These are phyloP conservation scores for Termitomyces sp. DNA, from an alignment of 768 basidiomycete species.

Conservation along the genomic window DNA sequence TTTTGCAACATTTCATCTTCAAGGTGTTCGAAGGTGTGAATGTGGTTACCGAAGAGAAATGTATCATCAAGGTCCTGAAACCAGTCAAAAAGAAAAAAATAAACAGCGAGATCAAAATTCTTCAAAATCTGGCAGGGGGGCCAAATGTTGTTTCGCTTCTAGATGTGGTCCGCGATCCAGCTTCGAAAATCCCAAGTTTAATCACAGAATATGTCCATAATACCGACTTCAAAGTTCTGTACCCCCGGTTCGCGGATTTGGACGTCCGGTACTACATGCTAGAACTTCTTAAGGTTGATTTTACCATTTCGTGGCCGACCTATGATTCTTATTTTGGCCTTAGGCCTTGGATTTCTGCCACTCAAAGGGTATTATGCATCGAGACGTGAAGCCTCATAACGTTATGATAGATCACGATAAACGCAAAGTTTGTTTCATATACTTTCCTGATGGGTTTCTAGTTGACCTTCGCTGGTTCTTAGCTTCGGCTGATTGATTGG, in stretches of 20 bases:
- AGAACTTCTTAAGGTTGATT: slow-evolving; percentile 82
- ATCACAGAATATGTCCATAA: slow-evolving; percentile 99
- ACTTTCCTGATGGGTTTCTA: neutral
- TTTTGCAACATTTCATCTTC: slow-evolving; percentile 11
- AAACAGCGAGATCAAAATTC: slow-evolving; percentile 97
- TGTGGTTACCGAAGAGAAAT: slow-evolving; percentile 86
- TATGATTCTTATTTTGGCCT: slow-evolving; percentile 7
- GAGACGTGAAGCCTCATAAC: slow-evolving; percentile 98
- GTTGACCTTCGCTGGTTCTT: slow-evolving; percentile 12
- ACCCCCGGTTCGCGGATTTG: slow-evolving; percentile 91
- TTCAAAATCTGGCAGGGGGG: slow-evolving; percentile 94
- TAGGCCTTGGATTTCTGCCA: slow-evolving; percentile 97
- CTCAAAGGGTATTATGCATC: slow-evolving; percentile 98
- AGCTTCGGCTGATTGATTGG: slow-evolving; percentile 98
- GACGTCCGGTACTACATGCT: slow-evolving; percentile 97
- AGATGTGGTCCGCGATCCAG: slow-evolving; percentile 93
- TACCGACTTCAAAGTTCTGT: slow-evolving; percentile 94
- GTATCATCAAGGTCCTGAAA: slow-evolving; percentile 98
- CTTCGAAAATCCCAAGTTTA: slow-evolving; percentile 94
- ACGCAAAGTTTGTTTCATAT: slow-evolving; percentile 59
- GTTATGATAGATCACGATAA: slow-evolving; percentile 99
- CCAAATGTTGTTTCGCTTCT: slow-evolving; percentile 91
- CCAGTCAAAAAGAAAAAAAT: slow-evolving; percentile 99
- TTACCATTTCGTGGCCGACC: neutral
- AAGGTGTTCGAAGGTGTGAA: slow-evolving; percentile 94